Evolutionary conservation across 2,329 filamentous ascomycete genomes (phyloP), one percentile per base, ranked within the genome.

Genomic region (Aaosphaeria arxii): DNA sequence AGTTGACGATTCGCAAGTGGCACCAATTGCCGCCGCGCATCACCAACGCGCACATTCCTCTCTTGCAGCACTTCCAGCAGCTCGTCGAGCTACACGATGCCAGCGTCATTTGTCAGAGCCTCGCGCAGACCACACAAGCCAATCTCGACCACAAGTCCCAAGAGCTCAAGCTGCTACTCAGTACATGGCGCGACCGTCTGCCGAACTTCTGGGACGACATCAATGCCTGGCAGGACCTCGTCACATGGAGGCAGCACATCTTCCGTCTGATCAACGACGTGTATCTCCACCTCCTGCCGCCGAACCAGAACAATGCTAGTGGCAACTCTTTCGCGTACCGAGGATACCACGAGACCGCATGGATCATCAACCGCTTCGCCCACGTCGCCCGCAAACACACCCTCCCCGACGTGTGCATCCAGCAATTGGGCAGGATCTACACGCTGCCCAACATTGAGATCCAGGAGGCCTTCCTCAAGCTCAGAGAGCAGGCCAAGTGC

Each of bases 141-240:
- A 99, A 99, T 64, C 77, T 99, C 43, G 95, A 99, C 61, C 84
- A 86, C 54, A 99, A 99, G 72, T 96, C 91, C 17, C 89, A 91
- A 48, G 95, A 99, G 73, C 81, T 99, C 2, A 99, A 99, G 74
- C 74, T 99, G 45, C 82, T 97, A 4, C 81, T 99, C 5, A 90
- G 90, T 46, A 94, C 92, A 6, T 99, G 94, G 94, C 85, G 94
- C 49, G 94, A 99, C 67, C 84, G 94, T 43, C 76, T 99, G 45
- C 94, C 94, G 1, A 99, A 99, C 64, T 88, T 96, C 4, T 99
- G 94, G 94, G 94, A 99, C 68, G 94, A 99, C 69, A 99, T 99
- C 70, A 96, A 95, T 55, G 90, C 94, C 36, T 99, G 94, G 94
- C 94, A 99, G 70, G 95, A 99, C 66, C 77, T 99, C 38, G 94